Evolutionary conservation across 371 early-diverging fungal genomes (phyloP).

Genomic region (Rozella allomycis): DNA sequence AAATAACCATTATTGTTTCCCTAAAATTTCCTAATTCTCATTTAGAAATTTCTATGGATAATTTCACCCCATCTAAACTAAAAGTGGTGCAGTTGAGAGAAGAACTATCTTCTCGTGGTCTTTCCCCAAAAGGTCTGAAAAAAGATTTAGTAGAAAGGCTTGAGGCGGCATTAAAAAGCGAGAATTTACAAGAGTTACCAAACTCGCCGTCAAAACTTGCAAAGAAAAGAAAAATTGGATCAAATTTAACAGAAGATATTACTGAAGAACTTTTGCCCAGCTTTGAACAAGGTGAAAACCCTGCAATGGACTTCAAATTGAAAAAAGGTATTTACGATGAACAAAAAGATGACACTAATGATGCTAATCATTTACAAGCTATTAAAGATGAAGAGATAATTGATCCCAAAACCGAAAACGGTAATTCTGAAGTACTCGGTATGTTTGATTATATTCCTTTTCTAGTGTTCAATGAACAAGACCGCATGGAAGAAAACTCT

Average conservation of each 20-base stretch:
- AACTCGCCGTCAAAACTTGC: conserved; percentile 2
- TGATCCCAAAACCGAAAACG: conserved; percentile 2
- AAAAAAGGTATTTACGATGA: background rate
- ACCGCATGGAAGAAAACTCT: conserved; percentile 1
- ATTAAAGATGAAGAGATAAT: conserved; percentile 1
- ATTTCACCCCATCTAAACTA: conserved; percentile 11
- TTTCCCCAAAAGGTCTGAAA: conserved; percentile 45
- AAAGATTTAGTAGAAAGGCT: conserved; percentile 42
- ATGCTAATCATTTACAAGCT: background rate
- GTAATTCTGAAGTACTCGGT: too few relatives aligned
- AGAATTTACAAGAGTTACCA: background rate
- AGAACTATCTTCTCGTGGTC: conserved; percentile 30
- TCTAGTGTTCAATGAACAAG: too few relatives aligned
- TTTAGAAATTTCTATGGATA: too few relatives aligned
- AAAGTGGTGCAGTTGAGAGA: conserved; percentile 43
- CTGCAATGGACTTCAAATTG: conserved; percentile 2
- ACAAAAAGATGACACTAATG: background rate
- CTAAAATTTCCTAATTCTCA: too few relatives aligned
- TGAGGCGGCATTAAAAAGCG: conserved; percentile 16
- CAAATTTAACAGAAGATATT: conserved; percentile 2
- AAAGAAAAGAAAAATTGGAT: conserved; percentile 6
- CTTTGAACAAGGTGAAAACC: conserved; percentile 4
- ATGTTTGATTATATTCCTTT: too few relatives aligned
- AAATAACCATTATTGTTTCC: too few relatives aligned
- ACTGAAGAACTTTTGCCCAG: conserved; percentile 10